Evolutionary conservation across 129 eudicot species (phyloP), one percentile per base, ranked within the genome.

Genomic region (Tagetes patula): DNA sequence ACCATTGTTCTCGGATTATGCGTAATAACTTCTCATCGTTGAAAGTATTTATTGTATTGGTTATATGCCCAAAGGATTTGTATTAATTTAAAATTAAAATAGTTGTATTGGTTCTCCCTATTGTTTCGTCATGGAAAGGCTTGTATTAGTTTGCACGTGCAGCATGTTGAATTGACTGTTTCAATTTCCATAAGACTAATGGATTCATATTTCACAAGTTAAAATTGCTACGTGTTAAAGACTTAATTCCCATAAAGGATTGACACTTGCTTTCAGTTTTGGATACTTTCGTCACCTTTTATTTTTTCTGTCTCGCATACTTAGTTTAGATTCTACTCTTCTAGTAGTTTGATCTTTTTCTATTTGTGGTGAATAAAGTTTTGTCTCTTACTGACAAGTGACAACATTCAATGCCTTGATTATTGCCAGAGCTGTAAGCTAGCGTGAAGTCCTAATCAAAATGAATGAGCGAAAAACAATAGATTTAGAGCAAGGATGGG

Each of bases 401-500:
- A 56, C 37, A 60, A 60, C 41, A 34, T 10, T 60, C 7, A 60
- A 60, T 61, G 31, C 67, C 8, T 55, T 70, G 64, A 65, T 83
- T 71, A 9, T 8, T 39, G 49, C 60, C 49, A 65, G 50, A 75
- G 67, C 56, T 71, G 40, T 75, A 65, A 65, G 45, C 76, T 41
- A 59, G 48, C 62, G 52, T 76, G 42, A 65, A 63, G n/a, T 13
- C 38, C 48, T 64, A 65, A 76, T 75, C 83, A 73, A 77, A 78
- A 86, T 89, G 96, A 87, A 85, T 31, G 96, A 87, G 67, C 73
- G 92, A 31, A 93, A 84, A 53, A 87, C 91, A 2, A 93, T 87
- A 42, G 98, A 90, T 71, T 75, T 93, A 20, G 98, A 90, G 55
- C 90, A 89, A 64, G 98, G 98, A 87, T 89, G 96, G 98, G 98